Conservation (phyloP, 148 eudicot species). For the Rhododendron williamsianum region DNA sequence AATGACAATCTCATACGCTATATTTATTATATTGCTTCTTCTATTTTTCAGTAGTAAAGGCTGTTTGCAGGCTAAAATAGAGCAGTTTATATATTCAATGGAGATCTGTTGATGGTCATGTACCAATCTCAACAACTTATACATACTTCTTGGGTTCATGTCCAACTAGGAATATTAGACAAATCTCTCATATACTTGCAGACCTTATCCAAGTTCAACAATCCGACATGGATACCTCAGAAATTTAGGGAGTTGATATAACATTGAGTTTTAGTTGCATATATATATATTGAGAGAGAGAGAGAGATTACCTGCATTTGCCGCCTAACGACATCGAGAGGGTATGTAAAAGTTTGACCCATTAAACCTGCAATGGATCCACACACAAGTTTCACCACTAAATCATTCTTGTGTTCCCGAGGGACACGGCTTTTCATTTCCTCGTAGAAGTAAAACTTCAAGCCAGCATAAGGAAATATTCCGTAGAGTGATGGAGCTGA, state of each 20-base stretch:
- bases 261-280: not conserved
- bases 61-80: not conserved
- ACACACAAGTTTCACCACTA: constrained; percentile 66
- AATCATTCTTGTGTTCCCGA: constrained; percentile 62
- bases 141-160: not conserved
- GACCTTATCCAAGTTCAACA: not conserved
- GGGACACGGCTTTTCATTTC: constrained; percentile 89
- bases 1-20: not conserved
- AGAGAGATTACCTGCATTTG: constrained; percentile 82
- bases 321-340: constrained; percentile 90
- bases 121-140: not conserved
- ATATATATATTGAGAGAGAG: not conserved
- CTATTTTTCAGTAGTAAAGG: not conserved
- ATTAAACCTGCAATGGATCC: constrained; percentile 89
- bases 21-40: not conserved
- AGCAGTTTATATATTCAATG: not conserved
- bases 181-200: not conserved
- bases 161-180: not conserved
- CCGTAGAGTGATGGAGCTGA: constrained; percentile 95
- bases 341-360: constrained; percentile 95
- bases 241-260: not conserved
- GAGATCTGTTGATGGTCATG: not conserved
- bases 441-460: constrained; percentile 90
- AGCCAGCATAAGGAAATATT: constrained; percentile 90
- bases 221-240: not conserved